phyloP scores from a whole-genome alignment of 2,329 filamentous ascomycete genomes.

The Fusarium setosum region DNA sequence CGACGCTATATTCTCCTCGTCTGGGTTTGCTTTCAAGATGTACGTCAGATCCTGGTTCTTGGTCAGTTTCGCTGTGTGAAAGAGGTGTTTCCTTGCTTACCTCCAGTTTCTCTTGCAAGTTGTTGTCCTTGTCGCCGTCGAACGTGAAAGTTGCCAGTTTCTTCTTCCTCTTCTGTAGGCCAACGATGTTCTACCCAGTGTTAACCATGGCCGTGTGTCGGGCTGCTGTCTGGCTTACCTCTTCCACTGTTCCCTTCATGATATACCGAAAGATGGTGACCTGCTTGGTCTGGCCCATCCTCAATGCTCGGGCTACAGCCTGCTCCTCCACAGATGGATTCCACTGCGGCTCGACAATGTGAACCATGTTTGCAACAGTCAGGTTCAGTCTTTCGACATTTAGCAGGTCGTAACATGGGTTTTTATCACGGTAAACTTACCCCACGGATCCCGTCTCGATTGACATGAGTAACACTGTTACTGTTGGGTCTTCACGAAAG shows the following conservation, averaged over 20 bases:
- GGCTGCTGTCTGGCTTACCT: not conserved
- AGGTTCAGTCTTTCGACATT: slow-evolving; percentile 3
- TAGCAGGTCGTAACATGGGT: not conserved
- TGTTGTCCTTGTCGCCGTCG: not conserved
- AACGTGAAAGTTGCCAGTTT: slow-evolving; percentile 13
- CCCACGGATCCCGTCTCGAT: slow-evolving; percentile 20
- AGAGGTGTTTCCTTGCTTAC: not conserved
- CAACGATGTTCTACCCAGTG: slow-evolving; percentile 3
- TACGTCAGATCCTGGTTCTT: not conserved
- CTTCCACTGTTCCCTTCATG: slow-evolving; percentile 13
- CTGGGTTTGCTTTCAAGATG: not conserved
- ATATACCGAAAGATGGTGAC: slow-evolving; percentile 22
- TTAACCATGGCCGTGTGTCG: no score
- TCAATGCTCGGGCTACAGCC: slow-evolving; percentile 7
- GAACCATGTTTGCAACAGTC: slow-evolving; percentile 5
- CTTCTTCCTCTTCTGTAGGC: slow-evolving; percentile 13
- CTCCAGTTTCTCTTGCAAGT: slow-evolving; percentile 10
- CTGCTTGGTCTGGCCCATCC: slow-evolving; percentile 16
- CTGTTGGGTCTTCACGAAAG: not conserved
- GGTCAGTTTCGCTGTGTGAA: not conserved
- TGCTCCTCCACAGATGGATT: slow-evolving; percentile 23
- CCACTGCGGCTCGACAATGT: slow-evolving; percentile 27
- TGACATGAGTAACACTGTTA: slow-evolving; percentile 8
- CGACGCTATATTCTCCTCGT: not conserved
- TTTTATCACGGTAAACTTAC: not conserved